Percentiles rank a stretch among this genome's conserved stretches.
phyloP scores from a whole-genome alignment of 352 stramenopile species.

The Phytophthora tentaculata region DNA sequence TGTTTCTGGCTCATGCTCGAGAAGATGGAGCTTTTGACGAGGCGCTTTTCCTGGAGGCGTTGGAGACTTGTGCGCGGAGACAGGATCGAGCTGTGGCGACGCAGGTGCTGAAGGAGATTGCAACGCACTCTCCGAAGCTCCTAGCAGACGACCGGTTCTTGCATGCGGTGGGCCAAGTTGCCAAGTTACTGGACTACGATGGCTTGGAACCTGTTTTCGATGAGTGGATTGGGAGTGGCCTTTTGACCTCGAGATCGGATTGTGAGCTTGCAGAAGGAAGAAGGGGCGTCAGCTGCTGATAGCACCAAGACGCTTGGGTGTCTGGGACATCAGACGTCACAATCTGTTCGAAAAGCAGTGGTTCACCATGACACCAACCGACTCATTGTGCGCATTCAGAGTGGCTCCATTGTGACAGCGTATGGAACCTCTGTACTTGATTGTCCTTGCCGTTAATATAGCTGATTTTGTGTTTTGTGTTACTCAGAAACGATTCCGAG shows the following conservation, averaged over 20 bases:
- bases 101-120: constrained; percentile 46
- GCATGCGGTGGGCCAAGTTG: constrained; percentile 48
- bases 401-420: constrained; percentile 58
- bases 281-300: constrained; percentile 20
- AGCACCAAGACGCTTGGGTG: constrained; percentile 57
- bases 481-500: constrained; percentile 76
- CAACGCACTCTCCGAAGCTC: constrained; percentile 38
- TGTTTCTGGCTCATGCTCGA: constrained; percentile 56
- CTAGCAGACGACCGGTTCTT: constrained; percentile 54
- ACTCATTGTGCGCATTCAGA: constrained; percentile 57
- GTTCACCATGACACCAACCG: constrained; percentile 76
- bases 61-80: constrained; percentile 58
- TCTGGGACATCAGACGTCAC: constrained; percentile 66
- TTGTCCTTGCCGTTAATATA: background rate
- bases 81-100: constrained; percentile 43
- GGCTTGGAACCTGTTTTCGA: constrained; percentile 34
- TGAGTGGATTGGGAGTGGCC: constrained; percentile 43
- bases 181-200: constrained; percentile 40
- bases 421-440: constrained; percentile 30
- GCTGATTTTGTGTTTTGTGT: constrained; percentile 4
- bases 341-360: constrained; percentile 67
- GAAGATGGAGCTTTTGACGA: constrained; percentile 67
- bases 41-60: constrained; percentile 61
- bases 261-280: constrained; percentile 22
- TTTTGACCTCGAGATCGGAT: constrained; percentile 41